Base-by-base conservation (phyloP, 2,329 filamentous ascomycete genomes). In the Cercospora canescens region DNA sequence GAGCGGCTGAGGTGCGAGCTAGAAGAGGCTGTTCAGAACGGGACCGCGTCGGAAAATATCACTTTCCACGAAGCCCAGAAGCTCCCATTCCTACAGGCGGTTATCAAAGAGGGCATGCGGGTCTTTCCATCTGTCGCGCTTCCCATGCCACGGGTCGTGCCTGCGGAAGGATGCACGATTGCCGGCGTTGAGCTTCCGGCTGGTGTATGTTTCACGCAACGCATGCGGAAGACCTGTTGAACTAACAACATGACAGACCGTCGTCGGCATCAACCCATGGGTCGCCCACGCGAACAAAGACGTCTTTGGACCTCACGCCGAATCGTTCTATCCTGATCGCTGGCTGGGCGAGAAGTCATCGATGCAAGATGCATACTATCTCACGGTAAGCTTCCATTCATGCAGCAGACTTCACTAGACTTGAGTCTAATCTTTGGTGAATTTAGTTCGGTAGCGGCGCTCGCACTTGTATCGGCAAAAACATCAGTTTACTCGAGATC, bases 401-500 rank as follows among this genome's bases (percentile, higher is more conserved):
- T 9, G 6, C 32, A 34, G n/a, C n/a, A n/a, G n/a, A n/a, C n/a
- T n/a, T n/a, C n/a, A n/a, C n/a, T n/a, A n/a, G n/a, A n/a, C n/a
- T 2, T 5, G 4, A 3, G 16, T 41, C 37, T 41, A 18, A 41
- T 5, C 6, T 6, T 41, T 18, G 35, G 8, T n/a, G 1, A 37
- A 45, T 6, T 28, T 73, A 67, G 65, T 69, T 69, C 45, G 78
- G 78, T 4, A 73, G 68, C 3, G 78, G 78, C 2, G 71, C 74
- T 5, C 67, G 78, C 12, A 75, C 71, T 0, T 80, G 78, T 59
- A 75, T 77, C 7, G 79, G 78, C 0, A 70, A 69, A 57, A 73
- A 76, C 28, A 72, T 77, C 37, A 66, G 67, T 4, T 35, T 73
- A 34, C 59, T 74, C 14, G 75, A 76, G 62, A 74, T 77, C 48